Percentiles rank a stretch among this genome's conserved stretches.
Evolutionary conservation across 164 flowering plant species (phyloP).

Genomic region (Saururus chinensis): DNA sequence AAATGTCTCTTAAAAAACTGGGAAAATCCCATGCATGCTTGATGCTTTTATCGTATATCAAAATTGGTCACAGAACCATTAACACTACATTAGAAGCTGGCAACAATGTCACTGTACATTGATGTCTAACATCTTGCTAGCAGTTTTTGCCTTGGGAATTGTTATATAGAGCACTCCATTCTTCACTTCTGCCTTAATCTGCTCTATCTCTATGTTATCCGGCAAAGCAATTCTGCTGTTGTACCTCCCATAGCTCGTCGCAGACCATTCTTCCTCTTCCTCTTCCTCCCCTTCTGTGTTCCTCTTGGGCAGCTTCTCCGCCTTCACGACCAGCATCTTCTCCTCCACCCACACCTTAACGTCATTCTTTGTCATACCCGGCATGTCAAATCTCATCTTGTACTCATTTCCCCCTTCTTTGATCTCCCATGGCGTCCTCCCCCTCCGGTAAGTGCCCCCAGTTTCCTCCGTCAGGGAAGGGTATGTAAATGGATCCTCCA

Average conservation of each 20-base stretch:
- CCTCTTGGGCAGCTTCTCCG: slow-evolving; percentile 28
- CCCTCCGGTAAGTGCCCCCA: slow-evolving; percentile 33
- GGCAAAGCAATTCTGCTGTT: slow-evolving; percentile 63
- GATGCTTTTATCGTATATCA: no score
- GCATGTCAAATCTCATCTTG: slow-evolving; percentile 84
- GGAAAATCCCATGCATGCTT: no score
- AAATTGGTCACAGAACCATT: no score
- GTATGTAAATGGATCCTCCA: slow-evolving; percentile 62
- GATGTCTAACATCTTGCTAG: slow-evolving; percentile 39
- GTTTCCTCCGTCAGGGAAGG: slow-evolving; percentile 16
- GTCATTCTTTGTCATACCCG: slow-evolving; percentile 77
- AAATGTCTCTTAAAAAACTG: no score
- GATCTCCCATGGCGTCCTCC: slow-evolving; percentile 88
- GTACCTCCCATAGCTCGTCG: slow-evolving; percentile 65
- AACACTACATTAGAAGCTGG: neutral
- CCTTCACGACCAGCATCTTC: slow-evolving; percentile 68
- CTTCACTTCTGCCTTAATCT: slow-evolving; percentile 68
- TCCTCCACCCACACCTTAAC: slow-evolving; percentile 83
- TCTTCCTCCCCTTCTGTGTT: slow-evolving; percentile 7
- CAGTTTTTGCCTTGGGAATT: slow-evolving; percentile 41
- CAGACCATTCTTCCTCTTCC: slow-evolving; percentile 46
- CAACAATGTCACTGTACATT: slow-evolving; percentile 29
- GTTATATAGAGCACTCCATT: slow-evolving; percentile 76
- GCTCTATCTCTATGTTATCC: slow-evolving; percentile 63
- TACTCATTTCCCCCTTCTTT: slow-evolving; percentile 52